Evolutionary conservation across 768 basidiomycete species (phyloP).

Genomic region (Phanerochaete sordida): DNA sequence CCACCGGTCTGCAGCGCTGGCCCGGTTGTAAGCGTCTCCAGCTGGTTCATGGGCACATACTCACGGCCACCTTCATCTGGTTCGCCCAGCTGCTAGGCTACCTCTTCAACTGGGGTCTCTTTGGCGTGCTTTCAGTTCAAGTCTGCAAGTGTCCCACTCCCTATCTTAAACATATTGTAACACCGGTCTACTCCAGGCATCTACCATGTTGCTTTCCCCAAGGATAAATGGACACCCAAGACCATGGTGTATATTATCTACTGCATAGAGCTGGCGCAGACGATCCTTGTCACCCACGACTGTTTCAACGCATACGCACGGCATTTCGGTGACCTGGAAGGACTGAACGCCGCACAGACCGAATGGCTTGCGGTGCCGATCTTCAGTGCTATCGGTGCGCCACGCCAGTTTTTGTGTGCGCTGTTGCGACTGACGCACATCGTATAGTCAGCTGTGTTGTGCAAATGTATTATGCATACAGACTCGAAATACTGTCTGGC

Average conservation of each 20-base stretch:
- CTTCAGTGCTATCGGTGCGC: constrained; percentile 1
- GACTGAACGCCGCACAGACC: not conserved
- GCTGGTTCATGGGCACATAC: too few relatives aligned
- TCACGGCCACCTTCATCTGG: too few relatives aligned
- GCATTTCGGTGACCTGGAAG: constrained; percentile 18
- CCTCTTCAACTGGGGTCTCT: constrained; percentile 25
- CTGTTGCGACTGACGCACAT: too few relatives aligned
- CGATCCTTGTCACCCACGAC: constrained; percentile 17
- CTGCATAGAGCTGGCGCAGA: constrained; percentile 11
- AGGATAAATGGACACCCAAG: not conserved
- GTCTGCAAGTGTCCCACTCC: constrained; percentile 8
- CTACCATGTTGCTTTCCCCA: constrained; percentile 14
- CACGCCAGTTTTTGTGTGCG: not conserved
- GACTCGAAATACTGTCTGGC: not conserved
- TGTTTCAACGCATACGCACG: constrained; percentile 23
- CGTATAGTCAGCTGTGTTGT: not conserved
- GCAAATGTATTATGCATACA: constrained; percentile 3
- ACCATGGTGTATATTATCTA: constrained; percentile 12
- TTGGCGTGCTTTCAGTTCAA: constrained; percentile 15
- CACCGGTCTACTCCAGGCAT: too few relatives aligned
- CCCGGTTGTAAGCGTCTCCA: too few relatives aligned
- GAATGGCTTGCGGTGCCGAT: not conserved
- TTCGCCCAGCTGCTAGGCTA: constrained; percentile 8
- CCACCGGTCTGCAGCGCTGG: too few relatives aligned
- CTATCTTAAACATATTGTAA: too few relatives aligned